These are phyloP conservation scores for Multifurca ochricompacta DNA, from an alignment of 768 basidiomycete species.

Conservation along the genomic window DNA sequence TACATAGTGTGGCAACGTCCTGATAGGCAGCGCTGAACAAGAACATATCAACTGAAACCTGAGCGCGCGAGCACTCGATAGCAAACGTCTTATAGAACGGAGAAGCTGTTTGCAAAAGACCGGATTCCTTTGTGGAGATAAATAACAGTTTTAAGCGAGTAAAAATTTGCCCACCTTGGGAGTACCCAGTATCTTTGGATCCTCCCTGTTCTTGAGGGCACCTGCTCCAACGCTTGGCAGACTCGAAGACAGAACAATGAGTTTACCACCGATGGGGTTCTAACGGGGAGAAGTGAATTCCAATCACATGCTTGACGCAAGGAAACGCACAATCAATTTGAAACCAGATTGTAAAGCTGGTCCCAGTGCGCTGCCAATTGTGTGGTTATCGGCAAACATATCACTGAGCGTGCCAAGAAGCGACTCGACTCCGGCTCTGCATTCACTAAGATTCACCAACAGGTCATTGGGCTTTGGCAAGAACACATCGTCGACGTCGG, in stretches of 20 bases:
- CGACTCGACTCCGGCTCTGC: constrained; percentile 68
- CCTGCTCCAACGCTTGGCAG: constrained; percentile 87
- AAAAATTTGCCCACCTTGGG: constrained; percentile 51
- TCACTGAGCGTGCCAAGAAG: constrained; percentile 81
- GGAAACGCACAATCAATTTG: constrained; percentile 71
- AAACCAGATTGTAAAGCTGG: constrained; percentile 93
- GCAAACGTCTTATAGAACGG: constrained; percentile 98
- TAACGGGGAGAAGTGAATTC: constrained; percentile 26
- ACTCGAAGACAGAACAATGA: constrained; percentile 77
- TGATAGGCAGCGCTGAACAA: constrained; percentile 90
- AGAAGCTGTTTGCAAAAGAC: constrained; percentile 84
- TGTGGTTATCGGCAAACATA: constrained; percentile 97
- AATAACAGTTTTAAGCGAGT: background rate
- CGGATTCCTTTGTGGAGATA: constrained; percentile 61
- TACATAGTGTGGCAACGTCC: constrained; percentile 90
- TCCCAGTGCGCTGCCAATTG: constrained; percentile 89
- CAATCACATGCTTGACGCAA: background rate
- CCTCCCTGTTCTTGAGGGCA: constrained; percentile 91
- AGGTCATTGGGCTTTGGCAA: constrained; percentile 93
- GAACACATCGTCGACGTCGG: constrained; percentile 96
- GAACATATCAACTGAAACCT: constrained; percentile 99
- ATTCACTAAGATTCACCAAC: constrained; percentile 89
- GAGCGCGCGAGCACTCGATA: constrained; percentile 94
- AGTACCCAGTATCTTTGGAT: constrained; percentile 92
- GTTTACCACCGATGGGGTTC: constrained; percentile 92